A percentile compares a stretch with the other conserved stretches of the same genome.
Evolutionary conservation across 805 yeast species (phyloP).

Genomic region (Candida montana): DNA sequence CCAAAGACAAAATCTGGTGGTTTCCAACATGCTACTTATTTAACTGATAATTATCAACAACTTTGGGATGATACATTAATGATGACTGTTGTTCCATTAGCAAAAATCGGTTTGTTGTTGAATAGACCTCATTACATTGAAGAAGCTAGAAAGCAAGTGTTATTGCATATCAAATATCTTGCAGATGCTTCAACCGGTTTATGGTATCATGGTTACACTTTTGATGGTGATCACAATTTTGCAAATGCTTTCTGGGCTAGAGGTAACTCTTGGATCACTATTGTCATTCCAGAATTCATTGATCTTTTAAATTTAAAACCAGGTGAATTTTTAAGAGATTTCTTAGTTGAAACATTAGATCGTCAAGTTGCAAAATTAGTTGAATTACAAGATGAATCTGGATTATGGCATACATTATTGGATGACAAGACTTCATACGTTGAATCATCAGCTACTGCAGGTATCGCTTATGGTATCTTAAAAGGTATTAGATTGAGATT

Average conservation of each 20-base stretch:
- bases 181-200: constrained; percentile 9
- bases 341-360: constrained; percentile 10
- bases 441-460: constrained; percentile 13
- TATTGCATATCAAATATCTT: constrained; percentile 9
- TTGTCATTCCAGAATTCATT: constrained; percentile 13
- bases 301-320: constrained; percentile 8
- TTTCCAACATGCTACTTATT: constrained; percentile 11
- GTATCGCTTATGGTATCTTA: constrained; percentile 12
- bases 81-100: constrained; percentile 14
- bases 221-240: constrained; percentile 12
- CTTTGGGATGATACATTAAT: constrained; percentile 13
- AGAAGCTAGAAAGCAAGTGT: constrained; percentile 13
- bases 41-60: constrained; percentile 12
- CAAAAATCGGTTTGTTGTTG: constrained; percentile 11
- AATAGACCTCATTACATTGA: constrained; percentile 12
- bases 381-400: constrained; percentile 11
- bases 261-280: constrained; percentile 14
- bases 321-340: constrained; percentile 12
- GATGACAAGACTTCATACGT: constrained; percentile 12
- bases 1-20: constrained; percentile 13
- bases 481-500: constrained; percentile 9
- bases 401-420: constrained; percentile 13
- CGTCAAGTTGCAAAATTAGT: constrained; percentile 13
- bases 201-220: constrained; percentile 13
- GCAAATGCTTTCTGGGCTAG: constrained; percentile 14